phyloP scores from a whole-genome alignment of 2,329 filamentous ascomycete genomes.

The Ilyonectria robusta region DNA sequence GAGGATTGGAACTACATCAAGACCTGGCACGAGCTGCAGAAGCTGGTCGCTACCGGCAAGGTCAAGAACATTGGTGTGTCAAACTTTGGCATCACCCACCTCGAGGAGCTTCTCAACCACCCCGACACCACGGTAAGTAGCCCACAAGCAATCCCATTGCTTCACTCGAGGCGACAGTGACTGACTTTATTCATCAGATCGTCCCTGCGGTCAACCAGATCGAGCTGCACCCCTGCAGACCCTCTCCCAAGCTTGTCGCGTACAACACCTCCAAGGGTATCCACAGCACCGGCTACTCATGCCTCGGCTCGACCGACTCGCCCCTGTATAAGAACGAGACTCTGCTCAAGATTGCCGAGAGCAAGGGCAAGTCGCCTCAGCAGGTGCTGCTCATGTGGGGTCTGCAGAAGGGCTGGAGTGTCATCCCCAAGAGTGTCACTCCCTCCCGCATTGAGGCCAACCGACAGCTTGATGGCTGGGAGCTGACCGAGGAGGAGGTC shows the following conservation, averaged over 20 bases:
- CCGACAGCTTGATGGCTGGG: conserved; percentile 81
- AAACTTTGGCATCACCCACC: conserved; percentile 86
- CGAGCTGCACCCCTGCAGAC: conserved; percentile 85
- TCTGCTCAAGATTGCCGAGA: conserved; percentile 73
- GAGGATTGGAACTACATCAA: conserved; percentile 87
- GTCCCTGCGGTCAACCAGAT: conserved; percentile 84
- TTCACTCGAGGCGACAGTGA: not conserved
- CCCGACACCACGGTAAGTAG: conserved; percentile 69
- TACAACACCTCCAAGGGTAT: conserved; percentile 82
- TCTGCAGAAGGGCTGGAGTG: conserved; percentile 83
- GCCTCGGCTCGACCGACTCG: conserved; percentile 79
- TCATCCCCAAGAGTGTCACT: conserved; percentile 89
- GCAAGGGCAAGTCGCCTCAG: conserved; percentile 78
- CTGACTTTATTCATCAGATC: conserved; percentile 54
- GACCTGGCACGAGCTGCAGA: conserved; percentile 83
- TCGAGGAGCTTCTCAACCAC: conserved; percentile 82
- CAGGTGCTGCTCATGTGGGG: conserved; percentile 88
- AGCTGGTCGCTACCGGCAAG: conserved; percentile 76
- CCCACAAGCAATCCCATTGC: not conserved
- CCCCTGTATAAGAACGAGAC: conserved; percentile 77
- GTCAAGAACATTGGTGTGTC: conserved; percentile 88
- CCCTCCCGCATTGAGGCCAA: conserved; percentile 81
- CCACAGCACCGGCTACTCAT: conserved; percentile 82
- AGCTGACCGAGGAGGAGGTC: conserved; percentile 80
- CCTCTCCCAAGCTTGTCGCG: conserved; percentile 82